A percentile compares a stretch with the other conserved stretches of the same genome.
Evolutionary conservation across 2,329 filamentous ascomycete genomes (phyloP).

Genomic region (Pseudogymnoascus sp.): DNA sequence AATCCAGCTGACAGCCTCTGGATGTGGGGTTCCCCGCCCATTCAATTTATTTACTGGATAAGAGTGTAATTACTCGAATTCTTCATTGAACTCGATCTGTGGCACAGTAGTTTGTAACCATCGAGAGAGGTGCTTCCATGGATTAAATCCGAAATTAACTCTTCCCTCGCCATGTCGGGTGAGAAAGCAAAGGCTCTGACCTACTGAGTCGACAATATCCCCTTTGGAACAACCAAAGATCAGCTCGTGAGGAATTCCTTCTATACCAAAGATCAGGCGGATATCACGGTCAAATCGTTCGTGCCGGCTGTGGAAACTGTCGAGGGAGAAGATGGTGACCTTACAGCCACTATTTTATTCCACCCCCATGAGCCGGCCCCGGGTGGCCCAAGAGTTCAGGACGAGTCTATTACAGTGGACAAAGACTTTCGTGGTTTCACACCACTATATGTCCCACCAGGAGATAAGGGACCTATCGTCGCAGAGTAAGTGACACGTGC

Average conservation of each 20-base stretch:
- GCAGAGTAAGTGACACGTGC: neutral
- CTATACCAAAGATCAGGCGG: constrained; percentile 9
- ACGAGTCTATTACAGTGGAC: neutral
- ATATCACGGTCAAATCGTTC: constrained; percentile 8
- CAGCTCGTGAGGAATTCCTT: neutral
- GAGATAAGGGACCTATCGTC: neutral
- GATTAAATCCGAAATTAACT: neutral
- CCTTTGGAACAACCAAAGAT: constrained; percentile 8
- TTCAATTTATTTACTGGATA: neutral
- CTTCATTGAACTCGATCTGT: neutral
- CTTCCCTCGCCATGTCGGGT: neutral
- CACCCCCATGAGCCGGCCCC: neutral
- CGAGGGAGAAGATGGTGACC: constrained; percentile 1
- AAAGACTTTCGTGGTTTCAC: neutral
- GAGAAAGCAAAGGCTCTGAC: neutral
- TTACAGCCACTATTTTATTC: neutral
- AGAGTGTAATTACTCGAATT: neutral
- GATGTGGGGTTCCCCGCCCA: neutral
- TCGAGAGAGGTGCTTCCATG: neutral
- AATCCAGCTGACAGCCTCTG: neutral
- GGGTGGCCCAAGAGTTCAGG: neutral
- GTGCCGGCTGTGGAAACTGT: neutral
- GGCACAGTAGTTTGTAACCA: neutral
- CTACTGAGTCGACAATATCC: constrained; percentile 11
- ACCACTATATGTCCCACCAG: neutral